Evolutionary conservation across 2,329 filamentous ascomycete genomes (phyloP).

Genomic region (Paecilomyces dactylethromorphus): DNA sequence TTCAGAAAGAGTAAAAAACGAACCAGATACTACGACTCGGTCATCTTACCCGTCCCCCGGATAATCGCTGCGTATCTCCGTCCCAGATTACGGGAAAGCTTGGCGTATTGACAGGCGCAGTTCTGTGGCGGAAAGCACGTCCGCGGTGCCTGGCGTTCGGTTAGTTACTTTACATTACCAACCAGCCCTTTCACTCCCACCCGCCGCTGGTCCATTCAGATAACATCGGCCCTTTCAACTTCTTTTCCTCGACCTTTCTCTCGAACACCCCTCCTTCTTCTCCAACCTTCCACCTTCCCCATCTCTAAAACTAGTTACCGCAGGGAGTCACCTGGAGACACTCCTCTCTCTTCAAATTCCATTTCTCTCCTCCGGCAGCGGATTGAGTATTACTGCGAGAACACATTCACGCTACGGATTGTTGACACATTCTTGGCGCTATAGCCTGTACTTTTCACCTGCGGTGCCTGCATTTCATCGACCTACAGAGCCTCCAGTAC

Average conservation of each 20-base stretch:
- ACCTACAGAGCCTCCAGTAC: conserved; percentile 5
- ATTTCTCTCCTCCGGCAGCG: not conserved
- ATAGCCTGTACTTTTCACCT: conserved; percentile 8
- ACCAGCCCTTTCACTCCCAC: not conserved
- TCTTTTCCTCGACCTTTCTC: conserved; percentile 6
- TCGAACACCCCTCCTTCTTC: conserved; percentile 2
- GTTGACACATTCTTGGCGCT: conserved; percentile 11
- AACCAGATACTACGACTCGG: not conserved
- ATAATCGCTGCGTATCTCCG: conserved; percentile 12
- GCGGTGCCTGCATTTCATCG: conserved; percentile 5
- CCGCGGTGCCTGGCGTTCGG: conserved; percentile 6
- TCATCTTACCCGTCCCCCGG: not conserved
- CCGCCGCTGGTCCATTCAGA: conserved; percentile 8
- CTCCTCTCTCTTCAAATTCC: not conserved
- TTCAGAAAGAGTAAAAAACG: not conserved
- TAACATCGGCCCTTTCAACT: conserved; percentile 10
- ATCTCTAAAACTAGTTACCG: not conserved
- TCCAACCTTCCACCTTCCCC: conserved; percentile 4
- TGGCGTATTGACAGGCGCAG: conserved; percentile 5
- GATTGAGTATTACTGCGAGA: conserved; percentile 2
- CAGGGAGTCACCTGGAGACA: not conserved
- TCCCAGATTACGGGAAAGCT: conserved; percentile 3
- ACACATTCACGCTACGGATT: not conserved
- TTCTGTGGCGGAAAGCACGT: not conserved
- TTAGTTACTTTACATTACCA: conserved; percentile 4